A percentile compares a stretch with the other conserved stretches of the same genome.
phyloP scores from a whole-genome alignment of 1,139 yeast genomes.

The Yamadazyma songkhlaensis region DNA sequence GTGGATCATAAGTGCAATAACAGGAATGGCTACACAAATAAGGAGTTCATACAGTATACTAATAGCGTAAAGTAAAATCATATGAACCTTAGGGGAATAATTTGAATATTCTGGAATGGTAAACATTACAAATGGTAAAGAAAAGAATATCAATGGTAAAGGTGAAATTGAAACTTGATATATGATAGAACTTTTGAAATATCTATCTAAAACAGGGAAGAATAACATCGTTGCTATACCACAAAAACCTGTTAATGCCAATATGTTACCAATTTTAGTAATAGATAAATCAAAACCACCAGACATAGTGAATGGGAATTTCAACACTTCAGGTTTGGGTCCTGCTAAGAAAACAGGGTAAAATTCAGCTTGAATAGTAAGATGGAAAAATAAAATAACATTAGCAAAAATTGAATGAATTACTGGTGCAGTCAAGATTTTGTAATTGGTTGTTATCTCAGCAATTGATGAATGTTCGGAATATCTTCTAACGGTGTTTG shows the following conservation, averaged over 20 bases:
- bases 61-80: constrained; percentile 18
- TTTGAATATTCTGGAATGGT: constrained; percentile 26
- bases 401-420: constrained; percentile 10
- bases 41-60: constrained; percentile 32
- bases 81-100: constrained; percentile 23
- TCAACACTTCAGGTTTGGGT: constrained; percentile 19
- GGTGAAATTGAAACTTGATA: constrained; percentile 48
- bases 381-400: constrained; percentile 28
- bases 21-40: constrained; percentile 18
- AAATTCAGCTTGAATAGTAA: constrained; percentile 52
- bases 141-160: constrained; percentile 15
- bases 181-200: constrained; percentile 37
- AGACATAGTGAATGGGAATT: constrained; percentile 31
- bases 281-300: constrained; percentile 34
- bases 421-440: constrained; percentile 6
- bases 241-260: constrained; percentile 53
- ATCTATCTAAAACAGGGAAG: constrained; percentile 54
- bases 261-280: constrained; percentile 49
- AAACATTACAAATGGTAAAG: constrained; percentile 45
- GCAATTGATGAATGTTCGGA: constrained; percentile 2
- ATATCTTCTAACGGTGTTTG: constrained; percentile 5
- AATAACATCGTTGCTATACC: constrained; percentile 51
- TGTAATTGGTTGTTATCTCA: constrained; percentile 2
- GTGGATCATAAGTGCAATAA: constrained; percentile 34
- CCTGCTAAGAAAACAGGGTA: constrained; percentile 58